Conservation (phyloP, 768 basidiomycete genomes). For the Boletus eberwhitei region DNA sequence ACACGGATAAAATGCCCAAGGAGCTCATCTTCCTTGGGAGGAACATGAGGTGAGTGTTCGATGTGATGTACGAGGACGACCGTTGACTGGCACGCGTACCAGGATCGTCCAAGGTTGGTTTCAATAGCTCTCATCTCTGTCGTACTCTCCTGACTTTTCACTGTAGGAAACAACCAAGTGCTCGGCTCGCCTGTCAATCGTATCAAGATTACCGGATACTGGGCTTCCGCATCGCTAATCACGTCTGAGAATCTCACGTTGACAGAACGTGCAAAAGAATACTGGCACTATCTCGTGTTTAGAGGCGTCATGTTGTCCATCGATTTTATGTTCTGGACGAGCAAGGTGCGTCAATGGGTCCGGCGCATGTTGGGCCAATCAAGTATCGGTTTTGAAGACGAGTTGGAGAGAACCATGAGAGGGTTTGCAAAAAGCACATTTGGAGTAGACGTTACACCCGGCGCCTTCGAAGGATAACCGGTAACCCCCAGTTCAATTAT, state of each 20-base stretch:
- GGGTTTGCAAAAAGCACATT: conserved; percentile 75
- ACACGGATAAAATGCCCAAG: conserved; percentile 79
- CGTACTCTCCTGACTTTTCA: background rate
- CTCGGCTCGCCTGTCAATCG: conserved; percentile 87
- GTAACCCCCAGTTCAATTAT: conserved; percentile 12
- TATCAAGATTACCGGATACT: conserved; percentile 84
- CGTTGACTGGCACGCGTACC: background rate
- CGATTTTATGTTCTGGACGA: conserved; percentile 71
- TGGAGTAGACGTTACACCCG: conserved; percentile 67
- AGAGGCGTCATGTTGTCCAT: conserved; percentile 58
- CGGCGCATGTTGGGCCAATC: conserved; percentile 38
- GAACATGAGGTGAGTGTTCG: conserved; percentile 58
- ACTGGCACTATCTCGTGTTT: conserved; percentile 62
- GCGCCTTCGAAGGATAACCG: conserved; percentile 47
- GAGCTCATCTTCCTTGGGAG: conserved; percentile 70
- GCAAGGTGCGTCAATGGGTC: conserved; percentile 50
- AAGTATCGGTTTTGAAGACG: conserved; percentile 68
- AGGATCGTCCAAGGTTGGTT: conserved; percentile 39
- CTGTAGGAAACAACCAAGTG: conserved; percentile 69
- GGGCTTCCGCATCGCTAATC: conserved; percentile 68
- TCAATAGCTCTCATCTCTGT: background rate
- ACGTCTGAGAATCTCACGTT: conserved; percentile 42
- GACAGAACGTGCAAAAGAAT: conserved; percentile 45
- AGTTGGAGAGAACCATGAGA: conserved; percentile 71
- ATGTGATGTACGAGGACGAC: background rate